Base-by-base conservation (phyloP, 257 asterid species). In the Cinchona pubescens region DNA sequence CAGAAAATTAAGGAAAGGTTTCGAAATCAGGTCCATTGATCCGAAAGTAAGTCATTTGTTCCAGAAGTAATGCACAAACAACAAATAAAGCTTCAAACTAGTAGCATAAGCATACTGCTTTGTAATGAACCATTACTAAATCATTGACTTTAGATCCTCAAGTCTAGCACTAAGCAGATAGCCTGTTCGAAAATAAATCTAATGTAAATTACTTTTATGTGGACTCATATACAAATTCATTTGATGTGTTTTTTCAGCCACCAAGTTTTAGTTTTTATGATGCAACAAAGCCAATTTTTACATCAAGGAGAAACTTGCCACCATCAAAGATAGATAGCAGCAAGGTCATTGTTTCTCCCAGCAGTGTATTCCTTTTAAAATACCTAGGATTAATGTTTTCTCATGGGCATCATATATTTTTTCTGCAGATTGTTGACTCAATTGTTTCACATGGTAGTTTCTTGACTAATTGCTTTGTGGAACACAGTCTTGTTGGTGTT, bases 401-500 rank as follows among this genome's bases (percentile, higher is more conserved):
- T 71, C 43, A 32, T 76, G 59, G 76, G 79, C 69, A 71, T 68
- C 60, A 32, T 62, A 42, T 38, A 38, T 76, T 77, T 53, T n/a
- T 68, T 79, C 67, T 77, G 79, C 97, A 94, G 99, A 92, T 92
- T 79, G 90, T 94, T 64, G 96, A 94, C 81, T 94, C 96, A 29
- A 94, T 94, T 42, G 69, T 94, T 64, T 92, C 97, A 63, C 97
- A 92, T 77, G 97, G 97, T 38, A 88, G 99, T 83, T 94, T 92
- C 90, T 85, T 92, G 88, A 92, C 81, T 35, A 79, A 86, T 74
- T 88, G 92, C 89, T 78, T 87, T 4, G 79, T 94, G 76, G 97
- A 94, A 86, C 97, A 94, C 84, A 92, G 97, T 75, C 96, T 94
- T 67, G 80, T 92, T 65, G 99, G 99, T n/a, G n/a, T n/a, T n/a